Evolutionary conservation across 2,329 filamentous ascomycete genomes (phyloP), one percentile per base, ranked within the genome.

Genomic region (Nannizziopsis barbatae): DNA sequence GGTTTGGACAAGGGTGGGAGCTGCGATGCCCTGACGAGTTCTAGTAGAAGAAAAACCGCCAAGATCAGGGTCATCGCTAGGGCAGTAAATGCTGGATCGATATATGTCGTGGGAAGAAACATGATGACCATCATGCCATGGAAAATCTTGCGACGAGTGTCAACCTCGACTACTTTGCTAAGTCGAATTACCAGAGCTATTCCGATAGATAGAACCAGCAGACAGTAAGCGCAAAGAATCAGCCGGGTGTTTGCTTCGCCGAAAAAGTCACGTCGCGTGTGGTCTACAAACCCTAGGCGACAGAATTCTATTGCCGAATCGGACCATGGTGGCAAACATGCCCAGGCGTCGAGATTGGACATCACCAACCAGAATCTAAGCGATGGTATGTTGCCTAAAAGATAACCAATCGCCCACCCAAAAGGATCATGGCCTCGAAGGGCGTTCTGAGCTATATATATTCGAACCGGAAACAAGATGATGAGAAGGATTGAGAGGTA

Each of bases 51-150:
- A 61, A 98, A 98, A 45, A 93, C 74, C 3, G 84, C 81, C 32
- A 98, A 75, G 20, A 88, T 79, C 30, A 95, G 70, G 0, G 76
- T 74, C n/a, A 96, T 73, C 0, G 88, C 86, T 10, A 98, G 72
- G 1, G 84, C 79, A 43, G 82, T 81, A 64, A 86, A 96, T 36
- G 82, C 75, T 0, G 92, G 90, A 63, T 98, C 92, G 54, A 96
- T 70, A 62, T 81, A 95, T 1, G 83, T 85, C 1, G 86, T 80
- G 0, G 92, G 89, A 1, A 96, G 74, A 49, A 98, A 82, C 86
- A 98, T 95, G 49, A 81, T 80, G 6, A 96, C 90, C 84, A 96
- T 96, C 76, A 90, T 95, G 57, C 93, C 93, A 65, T 98, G 92
- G 64, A 98, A 98, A 18, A 96, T 86, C 66, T 98, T 98, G 44